Percentiles rank a stretch among this genome's conserved stretches.
Conservation (phyloP, 164 flowering plant genomes). For the Nelumbo lutea region DNA sequence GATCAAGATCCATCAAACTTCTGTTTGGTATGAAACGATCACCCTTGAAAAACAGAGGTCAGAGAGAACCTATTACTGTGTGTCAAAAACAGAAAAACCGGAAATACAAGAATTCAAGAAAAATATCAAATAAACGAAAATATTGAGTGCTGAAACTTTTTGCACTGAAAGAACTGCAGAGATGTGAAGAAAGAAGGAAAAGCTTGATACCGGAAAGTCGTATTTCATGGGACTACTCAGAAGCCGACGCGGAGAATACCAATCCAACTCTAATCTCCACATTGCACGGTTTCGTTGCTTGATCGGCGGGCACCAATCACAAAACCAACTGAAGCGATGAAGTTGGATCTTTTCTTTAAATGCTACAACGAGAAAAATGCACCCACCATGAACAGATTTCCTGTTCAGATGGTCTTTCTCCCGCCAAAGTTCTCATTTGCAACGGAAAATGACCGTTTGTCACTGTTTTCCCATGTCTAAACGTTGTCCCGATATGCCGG, state of each 20-base stretch:
- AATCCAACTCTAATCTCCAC: conserved; percentile 20
- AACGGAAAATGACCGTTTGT: background rate
- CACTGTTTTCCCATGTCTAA: background rate
- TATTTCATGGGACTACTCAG: conserved; percentile 21
- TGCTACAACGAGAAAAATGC: background rate
- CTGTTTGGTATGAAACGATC: conserved; percentile 57
- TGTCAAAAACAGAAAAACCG: background rate
- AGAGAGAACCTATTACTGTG: background rate
- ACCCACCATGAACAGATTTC: background rate
- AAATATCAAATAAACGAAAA: background rate
- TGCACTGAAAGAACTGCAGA: background rate
- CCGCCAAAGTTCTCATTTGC: background rate
- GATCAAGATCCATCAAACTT: conserved; percentile 63
- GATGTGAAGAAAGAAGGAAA: background rate
- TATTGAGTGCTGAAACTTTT: background rate
- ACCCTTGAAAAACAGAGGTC: conserved; percentile 24
- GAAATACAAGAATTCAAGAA: background rate
- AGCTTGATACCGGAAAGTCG: conserved; percentile 32
- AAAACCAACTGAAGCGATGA: background rate
- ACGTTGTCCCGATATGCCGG: no score
- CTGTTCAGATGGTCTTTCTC: background rate
- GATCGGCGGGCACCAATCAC: conserved; percentile 13
- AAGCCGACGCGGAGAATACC: conserved; percentile 43
- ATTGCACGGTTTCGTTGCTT: background rate
- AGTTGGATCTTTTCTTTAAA: background rate